These are phyloP conservation scores for Truncatella angustata DNA, from an alignment of 2,329 filamentous ascomycete genomes.

Conservation along the genomic window DNA sequence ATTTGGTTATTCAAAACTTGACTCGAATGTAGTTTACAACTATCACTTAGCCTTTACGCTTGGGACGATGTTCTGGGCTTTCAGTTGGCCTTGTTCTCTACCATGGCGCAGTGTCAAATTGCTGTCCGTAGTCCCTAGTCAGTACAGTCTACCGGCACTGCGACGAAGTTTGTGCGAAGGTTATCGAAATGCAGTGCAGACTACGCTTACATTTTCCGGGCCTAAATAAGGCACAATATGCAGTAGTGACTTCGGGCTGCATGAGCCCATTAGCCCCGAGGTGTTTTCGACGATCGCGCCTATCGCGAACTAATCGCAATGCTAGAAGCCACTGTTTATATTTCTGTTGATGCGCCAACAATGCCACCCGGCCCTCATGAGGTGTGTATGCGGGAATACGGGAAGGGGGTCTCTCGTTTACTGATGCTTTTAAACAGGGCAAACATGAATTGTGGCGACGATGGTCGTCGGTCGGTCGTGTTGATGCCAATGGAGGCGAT, in stretches of 20 bases:
- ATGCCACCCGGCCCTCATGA: background rate
- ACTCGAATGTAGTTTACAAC: too few species aligned
- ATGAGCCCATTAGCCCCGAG: background rate
- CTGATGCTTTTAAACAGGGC: background rate
- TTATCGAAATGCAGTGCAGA: too few species aligned
- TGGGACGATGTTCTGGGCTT: too few species aligned
- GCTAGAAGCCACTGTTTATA: background rate
- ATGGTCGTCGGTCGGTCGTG: background rate
- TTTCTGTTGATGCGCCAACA: background rate
- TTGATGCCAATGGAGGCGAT: background rate
- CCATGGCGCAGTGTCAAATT: too few species aligned
- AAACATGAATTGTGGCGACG: conserved; percentile 1
- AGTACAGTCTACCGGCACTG: too few species aligned
- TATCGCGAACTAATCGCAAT: background rate
- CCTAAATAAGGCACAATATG: background rate
- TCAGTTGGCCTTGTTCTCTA: too few species aligned
- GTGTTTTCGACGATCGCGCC: background rate
- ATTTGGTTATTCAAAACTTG: background rate
- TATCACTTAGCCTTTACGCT: too few species aligned
- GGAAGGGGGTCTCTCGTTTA: too few species aligned
- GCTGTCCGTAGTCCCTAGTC: too few species aligned
- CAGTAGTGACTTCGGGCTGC: background rate
- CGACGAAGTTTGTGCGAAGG: too few species aligned
- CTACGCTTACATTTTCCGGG: background rate
- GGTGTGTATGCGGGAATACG: too few species aligned